Evolutionary conservation across 805 yeast genomes (phyloP).

Genomic region (Hanseniaspora vineae): DNA sequence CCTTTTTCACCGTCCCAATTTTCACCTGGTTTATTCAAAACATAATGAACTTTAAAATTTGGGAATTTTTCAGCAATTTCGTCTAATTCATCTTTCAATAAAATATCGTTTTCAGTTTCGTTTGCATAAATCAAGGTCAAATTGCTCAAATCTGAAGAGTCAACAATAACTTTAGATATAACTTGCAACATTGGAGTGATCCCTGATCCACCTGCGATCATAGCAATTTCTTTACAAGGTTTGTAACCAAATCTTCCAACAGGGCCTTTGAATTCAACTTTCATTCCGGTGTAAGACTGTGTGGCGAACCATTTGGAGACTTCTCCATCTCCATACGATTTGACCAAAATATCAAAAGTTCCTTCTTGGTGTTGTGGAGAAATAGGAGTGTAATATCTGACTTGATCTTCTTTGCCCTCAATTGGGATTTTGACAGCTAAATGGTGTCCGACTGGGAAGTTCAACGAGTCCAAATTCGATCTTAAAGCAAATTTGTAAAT

Average conservation of each 20-base stretch:
- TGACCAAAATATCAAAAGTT: slow-evolving; percentile 62
- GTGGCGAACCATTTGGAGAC: slow-evolving; percentile 56
- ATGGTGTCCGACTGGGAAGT: slow-evolving; percentile 66
- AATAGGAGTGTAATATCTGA: slow-evolving; percentile 67
- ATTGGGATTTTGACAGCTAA: slow-evolving; percentile 38
- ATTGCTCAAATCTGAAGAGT: slow-evolving; percentile 51
- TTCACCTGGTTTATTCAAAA: slow-evolving; percentile 33
- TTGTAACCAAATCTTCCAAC: slow-evolving; percentile 55
- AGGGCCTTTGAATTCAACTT: slow-evolving; percentile 64
- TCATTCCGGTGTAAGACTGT: slow-evolving; percentile 23
- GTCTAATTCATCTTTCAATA: slow-evolving; percentile 60
- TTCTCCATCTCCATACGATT: slow-evolving; percentile 59
- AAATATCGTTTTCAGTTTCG: slow-evolving; percentile 64
- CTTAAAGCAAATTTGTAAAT: slow-evolving; percentile 57
- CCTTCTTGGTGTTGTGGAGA: slow-evolving; percentile 59
- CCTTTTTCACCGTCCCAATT: slow-evolving; percentile 51
- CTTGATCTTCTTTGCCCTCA: neutral
- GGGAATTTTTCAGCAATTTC: slow-evolving; percentile 55
- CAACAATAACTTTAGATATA: slow-evolving; percentile 53
- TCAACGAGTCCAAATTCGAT: slow-evolving; percentile 46
- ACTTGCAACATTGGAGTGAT: slow-evolving; percentile 85
- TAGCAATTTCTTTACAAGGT: slow-evolving; percentile 48
- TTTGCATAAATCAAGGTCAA: slow-evolving; percentile 58
- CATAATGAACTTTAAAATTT: slow-evolving; percentile 45
- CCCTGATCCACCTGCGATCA: slow-evolving; percentile 82